These are phyloP conservation scores for Penicillium sp. DNA, from an alignment of 2,329 filamentous ascomycete genomes.

Conservation along the genomic window DNA sequence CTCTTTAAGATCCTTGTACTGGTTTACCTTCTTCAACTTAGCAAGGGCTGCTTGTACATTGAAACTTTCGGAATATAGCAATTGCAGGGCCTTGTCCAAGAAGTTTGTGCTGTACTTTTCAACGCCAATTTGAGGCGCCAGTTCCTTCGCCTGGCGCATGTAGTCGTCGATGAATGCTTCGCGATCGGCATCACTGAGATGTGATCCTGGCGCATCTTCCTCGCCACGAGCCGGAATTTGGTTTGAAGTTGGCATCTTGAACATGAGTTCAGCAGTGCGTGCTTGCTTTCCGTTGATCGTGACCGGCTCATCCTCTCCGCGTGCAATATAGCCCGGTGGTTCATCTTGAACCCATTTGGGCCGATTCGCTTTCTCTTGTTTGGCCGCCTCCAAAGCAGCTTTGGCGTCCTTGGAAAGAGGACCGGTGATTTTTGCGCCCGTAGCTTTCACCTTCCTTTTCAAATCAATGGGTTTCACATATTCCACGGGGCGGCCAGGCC, in stretches of 20 bases:
- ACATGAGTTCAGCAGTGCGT: constrained; percentile 75
- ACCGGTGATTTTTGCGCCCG: constrained; percentile 42
- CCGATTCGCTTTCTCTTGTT: constrained; percentile 74
- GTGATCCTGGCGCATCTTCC: constrained; percentile 43
- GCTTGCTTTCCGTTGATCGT: constrained; percentile 68
- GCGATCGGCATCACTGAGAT: constrained; percentile 43
- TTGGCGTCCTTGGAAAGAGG: constrained; percentile 73
- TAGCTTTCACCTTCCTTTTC: constrained; percentile 72
- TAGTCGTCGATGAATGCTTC: constrained; percentile 73
- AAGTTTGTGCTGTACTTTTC: constrained; percentile 81
- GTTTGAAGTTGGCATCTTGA: constrained; percentile 69
- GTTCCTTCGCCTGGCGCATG: constrained; percentile 68
- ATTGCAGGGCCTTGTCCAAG: constrained; percentile 77
- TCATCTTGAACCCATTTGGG: constrained; percentile 95
- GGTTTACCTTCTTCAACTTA: constrained; percentile 69
- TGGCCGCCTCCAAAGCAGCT: constrained; percentile 80
- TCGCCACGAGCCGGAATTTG: constrained; percentile 52
- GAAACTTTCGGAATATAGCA: constrained; percentile 74
- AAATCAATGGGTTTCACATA: constrained; percentile 86
- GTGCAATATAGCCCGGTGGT: constrained; percentile 79
- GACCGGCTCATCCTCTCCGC: constrained; percentile 75
- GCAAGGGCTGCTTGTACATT: constrained; percentile 72
- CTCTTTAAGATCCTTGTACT: constrained; percentile 76
- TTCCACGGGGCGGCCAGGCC: constrained; percentile 86
- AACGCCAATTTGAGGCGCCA: constrained; percentile 71